phyloP scores from a whole-genome alignment of 192 early-diverging fungal species.

The Coemansia nantahalensis region DNA sequence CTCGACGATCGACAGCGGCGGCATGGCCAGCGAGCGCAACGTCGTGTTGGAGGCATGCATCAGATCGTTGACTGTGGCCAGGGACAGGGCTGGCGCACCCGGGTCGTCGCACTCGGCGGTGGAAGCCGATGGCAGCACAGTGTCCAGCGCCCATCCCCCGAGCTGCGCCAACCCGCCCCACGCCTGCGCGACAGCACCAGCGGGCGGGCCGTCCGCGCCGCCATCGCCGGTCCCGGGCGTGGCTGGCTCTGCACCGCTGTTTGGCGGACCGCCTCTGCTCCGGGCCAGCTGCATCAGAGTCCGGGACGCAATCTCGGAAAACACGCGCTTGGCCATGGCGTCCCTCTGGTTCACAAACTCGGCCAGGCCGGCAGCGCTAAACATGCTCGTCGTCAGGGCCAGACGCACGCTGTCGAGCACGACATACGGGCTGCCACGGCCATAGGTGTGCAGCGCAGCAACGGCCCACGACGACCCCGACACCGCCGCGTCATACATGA shows the following conservation, averaged over 20 bases:
- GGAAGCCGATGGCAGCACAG: conserved; percentile 1
- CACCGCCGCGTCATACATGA: conserved; percentile 69
- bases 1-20: too few relatives aligned
- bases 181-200: neutral
- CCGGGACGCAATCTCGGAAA: conserved; percentile 44
- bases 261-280: neutral
- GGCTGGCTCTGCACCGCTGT: neutral
- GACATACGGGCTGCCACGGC: conserved; percentile 27
- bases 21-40: too few relatives aligned
- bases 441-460: conserved; percentile 41
- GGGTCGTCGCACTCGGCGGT: neutral
- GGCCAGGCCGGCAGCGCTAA: conserved; percentile 39
- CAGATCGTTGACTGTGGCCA: conserved; percentile 25
- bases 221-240: too few relatives aligned
- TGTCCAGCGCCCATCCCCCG: neutral
- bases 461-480: conserved; percentile 45
- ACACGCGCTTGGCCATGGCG: conserved; percentile 40
- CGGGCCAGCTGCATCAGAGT: conserved; percentile 12
- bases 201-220: too few relatives aligned
- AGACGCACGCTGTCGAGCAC: conserved; percentile 54
- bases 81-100: neutral
- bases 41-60: conserved; percentile 2
- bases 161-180: too few relatives aligned
- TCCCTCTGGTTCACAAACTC: conserved; percentile 33
- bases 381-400: conserved; percentile 62